Evolutionary conservation across 2,329 filamentous ascomycete genomes (phyloP), one percentile per base, ranked within the genome.

Genomic region (Fusarium austroafricanum): DNA sequence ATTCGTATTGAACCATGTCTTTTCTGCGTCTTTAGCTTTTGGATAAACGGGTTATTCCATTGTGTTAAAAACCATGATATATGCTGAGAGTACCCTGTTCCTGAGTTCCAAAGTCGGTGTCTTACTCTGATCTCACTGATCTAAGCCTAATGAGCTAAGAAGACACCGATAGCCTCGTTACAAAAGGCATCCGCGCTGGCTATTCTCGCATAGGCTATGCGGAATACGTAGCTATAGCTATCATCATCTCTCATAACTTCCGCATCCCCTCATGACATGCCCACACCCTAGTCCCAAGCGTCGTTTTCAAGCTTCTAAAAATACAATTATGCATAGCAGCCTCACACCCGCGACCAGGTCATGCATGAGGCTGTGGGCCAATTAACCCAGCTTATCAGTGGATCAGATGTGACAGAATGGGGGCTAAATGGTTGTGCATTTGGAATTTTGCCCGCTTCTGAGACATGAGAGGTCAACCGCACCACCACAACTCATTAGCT

Each of bases 261-360:
- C 12, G 38, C n/a, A 12, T 35, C 61, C 20, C 29, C 53, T 43
- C 54, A 46, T 46, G 38, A 31, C 59, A 68, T 44, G 58, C 62
- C 65, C 43, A 43, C 55, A 54, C 53, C 55, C 51, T 61, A 45
- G 53, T 53, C 23, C 31, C 31, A 49, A 49, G 42, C 45, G 37
- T 37, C 31, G 31, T 37, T 58, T 64, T 64, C 40, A 29, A 50
- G 44, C 17, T 70, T 70, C 67, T 69, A 69, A 69, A 69, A 69
- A 69, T 69, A 69, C 50, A 70, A 69, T 70, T 67, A 69, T 70
- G 67, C 67, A 69, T 69, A 62, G 66, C 54, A 69, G 57, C 67
- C 67, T 69, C 67, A 69, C 52, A 67, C 55, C 37, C 29, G 39
- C 42, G 39, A 51, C 49, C 52, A 61, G 50, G 65, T 72, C 70